Evolutionary conservation across 495 filamentous ascomycete species (phyloP).

Genomic region (Trichocladium uniseriatum): DNA sequence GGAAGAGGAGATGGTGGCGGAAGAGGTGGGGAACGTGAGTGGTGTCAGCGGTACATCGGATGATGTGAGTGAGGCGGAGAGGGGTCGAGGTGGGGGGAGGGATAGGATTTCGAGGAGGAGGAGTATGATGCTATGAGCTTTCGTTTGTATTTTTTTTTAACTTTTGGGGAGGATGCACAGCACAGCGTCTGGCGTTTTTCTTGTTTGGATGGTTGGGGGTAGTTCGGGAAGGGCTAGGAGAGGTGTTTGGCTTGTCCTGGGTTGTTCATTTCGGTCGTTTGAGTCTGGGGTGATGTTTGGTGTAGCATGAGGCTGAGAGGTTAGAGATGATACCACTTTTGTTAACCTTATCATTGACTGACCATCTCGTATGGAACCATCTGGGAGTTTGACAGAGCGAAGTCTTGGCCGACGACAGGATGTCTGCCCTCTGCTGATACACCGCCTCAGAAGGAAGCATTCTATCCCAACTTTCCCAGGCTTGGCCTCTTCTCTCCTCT

Average conservation of each 20-base stretch:
- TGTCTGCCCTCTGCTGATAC: too few species aligned
- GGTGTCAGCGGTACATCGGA: constrained; percentile 11
- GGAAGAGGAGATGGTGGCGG: not conserved
- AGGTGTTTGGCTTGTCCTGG: not conserved
- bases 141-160: not conserved
- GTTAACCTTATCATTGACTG: not conserved
- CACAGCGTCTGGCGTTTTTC: constrained; percentile 27
- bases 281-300: too few species aligned
- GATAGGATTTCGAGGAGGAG: constrained; percentile 31
- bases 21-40: not conserved
- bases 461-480: too few species aligned
- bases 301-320: too few species aligned
- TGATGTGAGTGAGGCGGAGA: constrained; percentile 7
- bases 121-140: constrained; percentile 50
- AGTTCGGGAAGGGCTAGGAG: not conserved
- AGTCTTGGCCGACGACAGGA: too few species aligned
- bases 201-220: constrained; percentile 4
- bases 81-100: constrained; percentile 1
- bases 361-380: not conserved
- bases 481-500: too few species aligned
- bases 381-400: too few species aligned
- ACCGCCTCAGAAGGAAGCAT: too few species aligned
- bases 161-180: constrained; percentile 8
- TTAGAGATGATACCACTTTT: not conserved
- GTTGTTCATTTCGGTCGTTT: too few species aligned